phyloP scores from a whole-genome alignment of 2,329 filamentous ascomycete species.

The Geosmithia morbida region DNA sequence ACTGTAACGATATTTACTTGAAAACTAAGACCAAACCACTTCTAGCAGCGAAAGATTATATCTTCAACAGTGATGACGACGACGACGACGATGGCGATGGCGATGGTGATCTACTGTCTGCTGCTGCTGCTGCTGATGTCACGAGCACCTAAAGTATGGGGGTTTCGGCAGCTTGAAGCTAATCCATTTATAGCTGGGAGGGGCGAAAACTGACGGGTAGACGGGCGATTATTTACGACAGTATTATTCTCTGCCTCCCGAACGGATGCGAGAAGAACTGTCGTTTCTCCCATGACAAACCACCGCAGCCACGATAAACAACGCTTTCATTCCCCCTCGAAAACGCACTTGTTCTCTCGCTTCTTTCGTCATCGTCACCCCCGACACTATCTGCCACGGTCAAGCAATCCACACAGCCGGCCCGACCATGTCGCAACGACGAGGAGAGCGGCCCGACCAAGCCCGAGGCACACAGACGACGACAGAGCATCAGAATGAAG shows the following conservation, averaged over 20 bases:
- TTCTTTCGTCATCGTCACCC: too few species aligned
- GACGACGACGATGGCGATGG: too few species aligned
- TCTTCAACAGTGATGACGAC: too few species aligned
- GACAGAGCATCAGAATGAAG: slow-evolving; percentile 13
- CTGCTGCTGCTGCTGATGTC: background rate
- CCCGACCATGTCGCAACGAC: slow-evolving; percentile 14
- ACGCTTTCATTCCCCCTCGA: too few species aligned
- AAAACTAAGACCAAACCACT: too few species aligned
- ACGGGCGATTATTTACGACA: too few species aligned
- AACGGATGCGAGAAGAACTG: background rate
- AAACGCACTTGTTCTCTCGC: background rate
- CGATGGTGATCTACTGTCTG: too few species aligned
- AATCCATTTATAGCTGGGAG: background rate
- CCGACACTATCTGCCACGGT: too few species aligned
- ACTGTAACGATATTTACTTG: background rate
- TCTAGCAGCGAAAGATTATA: too few species aligned
- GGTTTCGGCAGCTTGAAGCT: background rate
- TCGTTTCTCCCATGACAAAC: background rate
- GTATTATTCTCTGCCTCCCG: background rate
- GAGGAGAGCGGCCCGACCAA: slow-evolving; percentile 9
- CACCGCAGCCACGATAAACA: background rate
- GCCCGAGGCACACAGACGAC: slow-evolving; percentile 18
- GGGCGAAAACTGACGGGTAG: background rate
- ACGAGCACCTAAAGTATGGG: background rate
- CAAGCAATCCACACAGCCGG: background rate